A percentile compares a stretch with the other conserved stretches of the same genome.
Evolutionary conservation across 331 rosid species (phyloP).

Genomic region (Arachis monticola): DNA sequence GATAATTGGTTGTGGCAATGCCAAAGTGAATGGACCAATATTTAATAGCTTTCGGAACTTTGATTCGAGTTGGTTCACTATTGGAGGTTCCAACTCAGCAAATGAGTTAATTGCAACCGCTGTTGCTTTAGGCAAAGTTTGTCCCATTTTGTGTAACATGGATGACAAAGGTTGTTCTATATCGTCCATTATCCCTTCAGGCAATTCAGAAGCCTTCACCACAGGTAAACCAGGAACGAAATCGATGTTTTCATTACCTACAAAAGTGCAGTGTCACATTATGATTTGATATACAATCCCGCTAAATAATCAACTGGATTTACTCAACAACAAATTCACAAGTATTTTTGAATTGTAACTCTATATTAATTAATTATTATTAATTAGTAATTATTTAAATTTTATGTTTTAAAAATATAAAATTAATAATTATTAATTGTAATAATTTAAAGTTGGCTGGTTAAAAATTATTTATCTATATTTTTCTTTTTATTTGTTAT

Average conservation of each 20-base stretch:
- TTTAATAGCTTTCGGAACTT: conserved; percentile 46
- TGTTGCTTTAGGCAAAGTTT: conserved; percentile 53
- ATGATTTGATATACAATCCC: too few relatives aligned
- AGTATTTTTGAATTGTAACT: too few relatives aligned
- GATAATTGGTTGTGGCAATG: conserved; percentile 28
- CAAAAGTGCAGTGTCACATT: background rate
- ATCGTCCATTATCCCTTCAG: conserved; percentile 46
- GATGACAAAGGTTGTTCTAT: conserved; percentile 46
- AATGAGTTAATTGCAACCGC: conserved; percentile 71
- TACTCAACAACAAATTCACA: too few relatives aligned
- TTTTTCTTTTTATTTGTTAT: too few relatives aligned
- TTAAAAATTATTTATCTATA: too few relatives aligned
- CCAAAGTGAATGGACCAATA: conserved; percentile 68
- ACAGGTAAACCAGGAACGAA: conserved; percentile 58
- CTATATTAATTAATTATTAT: too few relatives aligned
- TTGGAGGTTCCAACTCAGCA: conserved; percentile 40
- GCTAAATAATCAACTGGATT: too few relatives aligned
- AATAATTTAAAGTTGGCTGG: too few relatives aligned
- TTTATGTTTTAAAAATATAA: too few relatives aligned
- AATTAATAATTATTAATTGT: too few relatives aligned
- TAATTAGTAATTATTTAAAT: too few relatives aligned
- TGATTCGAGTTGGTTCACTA: conserved; percentile 36
- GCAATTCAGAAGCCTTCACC: conserved; percentile 51
- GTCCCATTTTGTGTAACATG: conserved; percentile 66
- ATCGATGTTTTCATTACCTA: conserved; percentile 40